Conservation (phyloP, 83 land plant genomes). For the Larix sibirica region DNA sequence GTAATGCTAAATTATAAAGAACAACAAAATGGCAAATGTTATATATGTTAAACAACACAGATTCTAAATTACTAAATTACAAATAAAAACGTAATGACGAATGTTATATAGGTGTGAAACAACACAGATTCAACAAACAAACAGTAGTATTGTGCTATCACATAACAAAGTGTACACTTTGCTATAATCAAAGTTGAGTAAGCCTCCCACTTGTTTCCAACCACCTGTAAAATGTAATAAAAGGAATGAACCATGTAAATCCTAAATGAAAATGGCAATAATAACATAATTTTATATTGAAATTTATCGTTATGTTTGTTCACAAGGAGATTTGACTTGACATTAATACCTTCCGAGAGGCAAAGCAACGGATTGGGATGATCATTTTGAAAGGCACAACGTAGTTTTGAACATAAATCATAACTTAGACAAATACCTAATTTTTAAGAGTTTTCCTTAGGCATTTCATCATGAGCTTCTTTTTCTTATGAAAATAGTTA, state of each 20-base stretch:
- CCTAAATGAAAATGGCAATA: background rate
- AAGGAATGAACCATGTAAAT: background rate
- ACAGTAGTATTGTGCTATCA: background rate
- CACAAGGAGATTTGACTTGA: background rate
- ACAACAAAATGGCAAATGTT: too few relatives aligned
- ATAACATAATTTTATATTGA: background rate
- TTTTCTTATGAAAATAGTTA: too few relatives aligned
- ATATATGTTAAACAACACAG: too few relatives aligned
- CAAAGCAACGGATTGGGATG: constrained; percentile 70
- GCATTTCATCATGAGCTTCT: too few relatives aligned
- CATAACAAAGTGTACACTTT: constrained; percentile 32
- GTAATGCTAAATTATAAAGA: too few relatives aligned
- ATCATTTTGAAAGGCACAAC: constrained; percentile 30
- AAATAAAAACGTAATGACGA: too few relatives aligned
- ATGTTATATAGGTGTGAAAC: too few relatives aligned
- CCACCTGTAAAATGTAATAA: constrained; percentile 41
- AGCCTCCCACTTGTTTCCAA: constrained; percentile 96
- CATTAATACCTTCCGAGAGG: constrained; percentile 55
- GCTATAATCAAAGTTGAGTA: constrained; percentile 81
- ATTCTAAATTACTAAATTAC: too few relatives aligned
- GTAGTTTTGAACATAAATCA: too few relatives aligned
- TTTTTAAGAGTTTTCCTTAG: too few relatives aligned
- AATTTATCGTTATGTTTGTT: background rate
- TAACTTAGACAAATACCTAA: too few relatives aligned
- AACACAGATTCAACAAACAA: background rate